phyloP scores from a whole-genome alignment of 345 rosid species.

The Eucalyptus urophylla region DNA sequence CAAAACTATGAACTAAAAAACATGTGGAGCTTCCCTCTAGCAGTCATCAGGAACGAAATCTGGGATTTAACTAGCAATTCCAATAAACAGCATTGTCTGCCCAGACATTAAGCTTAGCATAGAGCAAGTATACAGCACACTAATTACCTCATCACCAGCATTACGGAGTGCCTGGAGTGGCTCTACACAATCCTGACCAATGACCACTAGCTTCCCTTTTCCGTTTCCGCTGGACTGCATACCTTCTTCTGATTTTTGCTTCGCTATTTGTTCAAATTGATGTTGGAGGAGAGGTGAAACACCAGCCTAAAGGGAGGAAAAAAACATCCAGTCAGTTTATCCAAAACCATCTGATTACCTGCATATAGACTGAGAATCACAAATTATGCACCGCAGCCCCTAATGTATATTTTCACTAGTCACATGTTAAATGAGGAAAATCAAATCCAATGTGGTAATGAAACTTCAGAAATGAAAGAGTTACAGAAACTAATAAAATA shows the following conservation, averaged over 20 bases:
- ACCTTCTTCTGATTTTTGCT: conserved; percentile 16
- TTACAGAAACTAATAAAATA: background rate
- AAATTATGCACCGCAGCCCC: background rate
- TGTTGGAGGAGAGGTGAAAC: conserved; percentile 59
- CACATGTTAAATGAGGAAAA: background rate
- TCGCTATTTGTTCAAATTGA: conserved; percentile 61
- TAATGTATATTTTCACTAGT: background rate
- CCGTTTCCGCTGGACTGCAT: conserved; percentile 19
- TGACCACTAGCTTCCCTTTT: conserved; percentile 56
- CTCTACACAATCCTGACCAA: conserved; percentile 80
- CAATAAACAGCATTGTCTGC: background rate
- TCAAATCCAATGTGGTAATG: background rate
- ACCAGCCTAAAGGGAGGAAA: conserved; percentile 40
- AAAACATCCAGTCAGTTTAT: background rate
- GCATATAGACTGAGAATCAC: background rate
- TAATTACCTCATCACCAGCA: conserved; percentile 56
- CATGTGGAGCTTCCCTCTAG: background rate
- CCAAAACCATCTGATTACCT: background rate
- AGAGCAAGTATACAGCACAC: background rate
- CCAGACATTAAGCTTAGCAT: background rate
- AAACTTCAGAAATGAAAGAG: background rate
- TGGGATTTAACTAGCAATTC: background rate
- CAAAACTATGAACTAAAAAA: background rate
- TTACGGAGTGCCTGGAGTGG: conserved; percentile 90
- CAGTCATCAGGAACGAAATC: background rate